These are phyloP conservation scores for Fragaria vesca DNA, from an alignment of 306 rosid genomes.

Conservation along the genomic window DNA sequence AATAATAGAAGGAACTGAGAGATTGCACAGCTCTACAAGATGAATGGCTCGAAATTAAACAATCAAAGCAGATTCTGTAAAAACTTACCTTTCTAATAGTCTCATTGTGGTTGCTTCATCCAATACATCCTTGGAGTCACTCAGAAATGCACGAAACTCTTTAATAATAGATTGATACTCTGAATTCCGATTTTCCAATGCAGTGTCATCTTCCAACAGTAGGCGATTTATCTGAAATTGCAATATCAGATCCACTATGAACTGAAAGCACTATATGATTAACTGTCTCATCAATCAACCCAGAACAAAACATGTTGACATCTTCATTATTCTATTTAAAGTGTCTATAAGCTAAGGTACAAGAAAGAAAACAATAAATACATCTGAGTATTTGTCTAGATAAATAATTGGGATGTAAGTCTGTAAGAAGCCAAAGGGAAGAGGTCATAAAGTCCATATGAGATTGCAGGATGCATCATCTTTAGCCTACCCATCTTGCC, in stretches of 20 bases:
- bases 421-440: neutral
- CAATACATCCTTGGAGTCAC: conserved; percentile 91
- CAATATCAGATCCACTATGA: conserved; percentile 29
- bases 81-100: conserved; percentile 76
- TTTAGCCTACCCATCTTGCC: neutral
- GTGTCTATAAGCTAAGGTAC: neutral
- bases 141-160: conserved; percentile 92
- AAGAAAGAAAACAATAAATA: neutral
- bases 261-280: conserved; percentile 17
- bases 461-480: conserved; percentile 6
- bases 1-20: conserved; percentile 1
- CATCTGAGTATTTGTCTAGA: neutral
- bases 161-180: conserved; percentile 74
- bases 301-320: neutral
- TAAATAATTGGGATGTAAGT: neutral
- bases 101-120: conserved; percentile 95
- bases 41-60: neutral
- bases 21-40: neutral
- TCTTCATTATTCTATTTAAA: conserved; percentile 6
- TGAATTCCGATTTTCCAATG: conserved; percentile 57
- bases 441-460: neutral
- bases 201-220: conserved; percentile 90
- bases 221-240: conserved; percentile 74
- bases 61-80: conserved; percentile 24
- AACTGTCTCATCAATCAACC: neutral